A percentile compares a stretch with the other conserved stretches of the same genome.
Conservation (phyloP, 768 basidiomycete genomes). For the Rossbeevera mucosa region DNA sequence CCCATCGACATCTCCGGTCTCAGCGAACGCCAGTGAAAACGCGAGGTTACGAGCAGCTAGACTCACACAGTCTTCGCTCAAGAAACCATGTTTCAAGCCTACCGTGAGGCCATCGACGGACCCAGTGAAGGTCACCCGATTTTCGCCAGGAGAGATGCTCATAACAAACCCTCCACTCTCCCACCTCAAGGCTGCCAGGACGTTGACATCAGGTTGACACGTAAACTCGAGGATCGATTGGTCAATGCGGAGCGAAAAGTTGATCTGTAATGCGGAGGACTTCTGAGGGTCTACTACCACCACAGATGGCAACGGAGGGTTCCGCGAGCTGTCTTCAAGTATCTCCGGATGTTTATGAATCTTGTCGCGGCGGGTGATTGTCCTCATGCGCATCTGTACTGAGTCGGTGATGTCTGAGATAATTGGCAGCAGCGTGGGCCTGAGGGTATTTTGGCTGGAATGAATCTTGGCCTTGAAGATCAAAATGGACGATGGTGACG, state of each 20-base stretch:
- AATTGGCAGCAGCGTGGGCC: constrained; percentile 82
- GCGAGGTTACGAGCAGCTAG: constrained; percentile 78
- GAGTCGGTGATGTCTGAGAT: constrained; percentile 68
- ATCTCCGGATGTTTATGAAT: constrained; percentile 10
- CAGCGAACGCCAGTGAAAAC: constrained; percentile 70
- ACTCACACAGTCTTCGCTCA: constrained; percentile 78
- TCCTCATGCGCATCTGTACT: constrained; percentile 67
- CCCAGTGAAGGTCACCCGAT: constrained; percentile 70
- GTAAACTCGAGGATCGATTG: constrained; percentile 81
- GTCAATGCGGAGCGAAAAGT: constrained; percentile 88
- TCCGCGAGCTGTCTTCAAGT: constrained; percentile 3
- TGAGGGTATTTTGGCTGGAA: constrained; percentile 79
- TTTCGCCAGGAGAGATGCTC: constrained; percentile 68
- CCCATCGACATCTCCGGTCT: constrained; percentile 37
- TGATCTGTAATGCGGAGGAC: constrained; percentile 59
- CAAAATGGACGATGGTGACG: constrained; percentile 52
- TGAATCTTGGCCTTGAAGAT: constrained; percentile 87
- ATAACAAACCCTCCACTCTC: constrained; percentile 90
- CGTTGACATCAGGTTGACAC: constrained; percentile 89
- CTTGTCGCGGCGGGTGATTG: constrained; percentile 32
- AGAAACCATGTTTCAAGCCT: constrained; percentile 78
- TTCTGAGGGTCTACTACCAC: constrained; percentile 14
- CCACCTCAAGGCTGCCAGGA: constrained; percentile 87
- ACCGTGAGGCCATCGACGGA: constrained; percentile 77
- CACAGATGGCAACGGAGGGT: constrained; percentile 18